phyloP scores from a whole-genome alignment of 306 rosid species.

The Vicia faba region DNA sequence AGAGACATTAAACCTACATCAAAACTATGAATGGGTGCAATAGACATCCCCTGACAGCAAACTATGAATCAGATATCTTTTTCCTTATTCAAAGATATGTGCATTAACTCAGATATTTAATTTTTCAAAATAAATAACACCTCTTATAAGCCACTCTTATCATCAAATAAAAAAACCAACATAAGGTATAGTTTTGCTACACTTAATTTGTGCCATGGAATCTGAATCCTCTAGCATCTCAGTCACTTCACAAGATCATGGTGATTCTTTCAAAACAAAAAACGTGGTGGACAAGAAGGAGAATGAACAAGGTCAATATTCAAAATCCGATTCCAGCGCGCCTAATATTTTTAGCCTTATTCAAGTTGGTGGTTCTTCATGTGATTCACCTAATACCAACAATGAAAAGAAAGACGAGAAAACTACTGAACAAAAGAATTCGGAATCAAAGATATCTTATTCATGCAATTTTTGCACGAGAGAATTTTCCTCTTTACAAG shows the following conservation, averaged over 20 bases:
- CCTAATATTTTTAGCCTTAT: too few species aligned
- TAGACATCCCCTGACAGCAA: conserved; percentile 27
- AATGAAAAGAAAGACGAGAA: neutral
- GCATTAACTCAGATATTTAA: conserved; percentile 42
- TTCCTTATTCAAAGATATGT: conserved; percentile 35
- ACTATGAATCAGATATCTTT: conserved; percentile 41
- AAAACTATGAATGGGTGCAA: neutral
- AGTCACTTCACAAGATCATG: conserved; percentile 35
- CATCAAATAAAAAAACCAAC: neutral
- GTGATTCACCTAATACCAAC: neutral
- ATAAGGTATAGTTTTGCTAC: neutral
- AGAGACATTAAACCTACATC: too few species aligned
- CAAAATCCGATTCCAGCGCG: conserved; percentile 19
- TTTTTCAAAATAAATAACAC: conserved; percentile 24
- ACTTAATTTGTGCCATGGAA: neutral
- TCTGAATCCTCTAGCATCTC: conserved; percentile 56
- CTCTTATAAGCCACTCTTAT: neutral
- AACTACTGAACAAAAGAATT: neutral
- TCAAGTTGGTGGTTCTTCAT: too few species aligned
- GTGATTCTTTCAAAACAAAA: neutral
- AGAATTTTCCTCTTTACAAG: conserved; percentile 70
- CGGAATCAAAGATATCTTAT: conserved; percentile 39
- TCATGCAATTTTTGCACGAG: conserved; percentile 69
- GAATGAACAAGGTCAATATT: conserved; percentile 1
- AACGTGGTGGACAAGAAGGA: neutral